Base-by-base conservation (phyloP, 169 alveolate genomes). In the Cryptosporidium bovis region DNA sequence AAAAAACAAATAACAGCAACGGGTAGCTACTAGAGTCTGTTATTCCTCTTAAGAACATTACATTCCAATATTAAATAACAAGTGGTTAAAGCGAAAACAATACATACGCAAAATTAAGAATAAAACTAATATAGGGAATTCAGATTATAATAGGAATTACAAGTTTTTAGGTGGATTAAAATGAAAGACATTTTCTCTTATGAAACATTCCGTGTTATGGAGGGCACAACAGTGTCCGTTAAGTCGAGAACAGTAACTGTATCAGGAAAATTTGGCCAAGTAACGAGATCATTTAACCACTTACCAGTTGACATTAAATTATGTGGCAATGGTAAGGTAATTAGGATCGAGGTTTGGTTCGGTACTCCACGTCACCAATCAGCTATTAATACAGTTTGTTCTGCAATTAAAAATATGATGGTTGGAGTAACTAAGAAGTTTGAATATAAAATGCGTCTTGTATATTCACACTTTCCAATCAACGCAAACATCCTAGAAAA, bases 391-490 rank as follows among this genome's bases (percentile, higher is more conserved):
- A 96, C 99, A 53, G 97, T 97, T 50, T 93, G 97, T 90, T 90
- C 99, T 44, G 98, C 97, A 92, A 95, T 98, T 92, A 94, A 93
- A 82, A 98, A 98, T 95, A 96, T 98, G 99, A 95, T 98, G 92
- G 96, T 95, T 69, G 99, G 99, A 65, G 99, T 97, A 55, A 97
- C 98, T 66, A 92, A 91, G 92, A 96, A 94, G 92, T 96, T 93
- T 94, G 98, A 97, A 93, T 98, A 97, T 95, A 98, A 98, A 96
- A 98, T 99, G 99, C 97, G 99, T 91, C 95, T 97, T 46, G 99
- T 98, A 60, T 97, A 97, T 90, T 99, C 99, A 51, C 99, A 99
- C 93, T 98, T 98, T 96, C 99, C 99, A 84, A 99, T 99, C 93
- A 97, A 98, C 93, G 95, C 97, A 34, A 95, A 95, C 94, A 95